phyloP scores from a whole-genome alignment of 805 yeast species.

The Clavispora fructus region DNA sequence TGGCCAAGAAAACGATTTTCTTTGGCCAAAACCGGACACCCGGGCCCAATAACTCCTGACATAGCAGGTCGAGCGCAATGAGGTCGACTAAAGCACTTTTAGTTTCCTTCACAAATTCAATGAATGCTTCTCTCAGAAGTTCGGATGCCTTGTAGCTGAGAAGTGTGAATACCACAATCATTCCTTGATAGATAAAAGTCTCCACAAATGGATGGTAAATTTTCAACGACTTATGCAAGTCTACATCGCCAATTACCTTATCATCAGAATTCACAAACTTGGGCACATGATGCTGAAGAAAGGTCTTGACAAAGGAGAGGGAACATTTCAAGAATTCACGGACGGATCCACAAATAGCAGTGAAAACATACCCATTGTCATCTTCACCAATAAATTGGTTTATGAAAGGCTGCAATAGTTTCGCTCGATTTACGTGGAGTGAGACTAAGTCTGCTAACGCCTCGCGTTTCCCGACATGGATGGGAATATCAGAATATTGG shows the following conservation, averaged over 20 bases:
- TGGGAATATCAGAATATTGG: slow-evolving; percentile 15
- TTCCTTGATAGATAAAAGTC: slow-evolving; percentile 47
- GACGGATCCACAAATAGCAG: slow-evolving; percentile 29
- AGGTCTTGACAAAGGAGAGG: slow-evolving; percentile 9
- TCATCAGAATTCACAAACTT: slow-evolving; percentile 5
- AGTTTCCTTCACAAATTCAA: slow-evolving; percentile 17
- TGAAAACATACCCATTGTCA: slow-evolving; percentile 29
- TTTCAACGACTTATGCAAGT: slow-evolving; percentile 30
- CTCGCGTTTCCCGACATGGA: slow-evolving; percentile 25
- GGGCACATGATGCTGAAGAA: slow-evolving; percentile 8
- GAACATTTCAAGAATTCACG: slow-evolving; percentile 22
- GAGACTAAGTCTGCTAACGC: slow-evolving; percentile 42
- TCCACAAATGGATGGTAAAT: slow-evolving; percentile 42
- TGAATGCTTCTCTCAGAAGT: not conserved
- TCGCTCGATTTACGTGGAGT: slow-evolving; percentile 47
- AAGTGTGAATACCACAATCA: slow-evolving; percentile 46
- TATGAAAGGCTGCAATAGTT: slow-evolving; percentile 48
- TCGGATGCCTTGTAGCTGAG: slow-evolving; percentile 38
- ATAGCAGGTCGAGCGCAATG: slow-evolving; percentile 19
- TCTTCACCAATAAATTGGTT: slow-evolving; percentile 22
- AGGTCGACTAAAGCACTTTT: slow-evolving; percentile 17
- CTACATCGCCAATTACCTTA: slow-evolving; percentile 1
- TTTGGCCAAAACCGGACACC: slow-evolving; percentile 29
- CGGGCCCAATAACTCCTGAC: slow-evolving; percentile 10
- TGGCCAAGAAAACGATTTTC: slow-evolving; percentile 27